Evolutionary conservation across 2,329 filamentous ascomycete genomes (phyloP).

Genomic region (Graphiopsis chlorocephala): DNA sequence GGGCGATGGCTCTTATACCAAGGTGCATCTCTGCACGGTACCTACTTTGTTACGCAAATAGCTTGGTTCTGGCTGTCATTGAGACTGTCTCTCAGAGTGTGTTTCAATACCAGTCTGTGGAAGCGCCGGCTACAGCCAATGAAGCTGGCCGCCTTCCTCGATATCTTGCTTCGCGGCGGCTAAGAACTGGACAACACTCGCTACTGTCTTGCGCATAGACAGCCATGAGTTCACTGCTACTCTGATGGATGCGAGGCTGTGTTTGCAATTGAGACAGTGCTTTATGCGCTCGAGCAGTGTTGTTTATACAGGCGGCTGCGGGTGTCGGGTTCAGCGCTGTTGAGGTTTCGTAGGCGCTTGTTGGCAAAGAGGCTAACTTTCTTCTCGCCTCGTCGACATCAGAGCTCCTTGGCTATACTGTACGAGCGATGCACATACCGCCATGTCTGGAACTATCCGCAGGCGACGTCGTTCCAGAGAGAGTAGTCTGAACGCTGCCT

Average conservation of each 20-base stretch:
- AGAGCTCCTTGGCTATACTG: neutral
- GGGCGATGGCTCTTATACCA: slow-evolving; percentile 4
- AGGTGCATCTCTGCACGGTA: neutral
- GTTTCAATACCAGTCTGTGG: slow-evolving; percentile 9
- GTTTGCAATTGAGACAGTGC: neutral
- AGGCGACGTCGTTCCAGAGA: neutral
- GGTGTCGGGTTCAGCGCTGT: neutral
- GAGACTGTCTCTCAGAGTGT: neutral
- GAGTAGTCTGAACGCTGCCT: neutral
- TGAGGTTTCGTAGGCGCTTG: neutral
- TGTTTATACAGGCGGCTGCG: neutral
- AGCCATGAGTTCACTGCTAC: neutral
- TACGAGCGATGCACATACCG: neutral
- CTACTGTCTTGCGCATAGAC: neutral
- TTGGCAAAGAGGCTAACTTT: neutral
- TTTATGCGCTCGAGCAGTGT: neutral
- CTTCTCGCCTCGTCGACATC: neutral
- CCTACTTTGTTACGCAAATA: slow-evolving; percentile 10
- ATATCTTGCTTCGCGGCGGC: slow-evolving; percentile 11
- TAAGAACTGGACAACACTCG: neutral
- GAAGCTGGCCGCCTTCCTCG: neutral
- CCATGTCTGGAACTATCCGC: neutral
- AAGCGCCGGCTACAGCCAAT: slow-evolving; percentile 14
- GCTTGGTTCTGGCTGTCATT: neutral
- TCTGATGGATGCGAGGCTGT: neutral